These are phyloP conservation scores for Skeletonema costatum DNA, from an alignment of 108 stramenopile species.

Conservation along the genomic window DNA sequence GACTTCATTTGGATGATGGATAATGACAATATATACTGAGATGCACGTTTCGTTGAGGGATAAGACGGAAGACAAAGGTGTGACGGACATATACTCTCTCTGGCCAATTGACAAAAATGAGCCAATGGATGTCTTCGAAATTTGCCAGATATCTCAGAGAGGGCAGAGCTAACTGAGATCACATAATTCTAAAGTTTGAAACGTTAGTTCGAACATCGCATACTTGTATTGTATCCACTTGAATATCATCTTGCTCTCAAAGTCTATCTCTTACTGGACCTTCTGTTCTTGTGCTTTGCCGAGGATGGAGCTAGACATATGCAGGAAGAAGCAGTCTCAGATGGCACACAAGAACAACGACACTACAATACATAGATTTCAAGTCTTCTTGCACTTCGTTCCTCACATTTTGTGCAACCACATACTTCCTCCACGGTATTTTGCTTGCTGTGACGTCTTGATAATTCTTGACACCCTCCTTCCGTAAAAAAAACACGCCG, in stretches of 20 bases:
- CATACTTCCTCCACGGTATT: no score
- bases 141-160: neutral
- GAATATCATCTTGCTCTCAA: neutral
- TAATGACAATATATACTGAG: neutral
- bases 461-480: no score
- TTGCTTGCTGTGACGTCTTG: no score
- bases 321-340: no score
- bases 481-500: no score
- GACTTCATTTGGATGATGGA: neutral
- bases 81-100: neutral
- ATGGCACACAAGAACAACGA: no score
- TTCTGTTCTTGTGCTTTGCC: no score
- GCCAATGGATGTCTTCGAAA: neutral
- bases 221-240: neutral
- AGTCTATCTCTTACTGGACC: no score
- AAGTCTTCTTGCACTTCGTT: no score
- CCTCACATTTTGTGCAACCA: no score
- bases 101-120: neutral
- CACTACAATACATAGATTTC: no score
- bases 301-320: no score
- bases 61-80: neutral
- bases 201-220: neutral
- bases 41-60: neutral
- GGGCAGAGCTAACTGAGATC: neutral
- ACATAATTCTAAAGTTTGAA: neutral